Conservation (phyloP, 129 eudicot genomes). For the Chrysanthemum makinoi region DNA sequence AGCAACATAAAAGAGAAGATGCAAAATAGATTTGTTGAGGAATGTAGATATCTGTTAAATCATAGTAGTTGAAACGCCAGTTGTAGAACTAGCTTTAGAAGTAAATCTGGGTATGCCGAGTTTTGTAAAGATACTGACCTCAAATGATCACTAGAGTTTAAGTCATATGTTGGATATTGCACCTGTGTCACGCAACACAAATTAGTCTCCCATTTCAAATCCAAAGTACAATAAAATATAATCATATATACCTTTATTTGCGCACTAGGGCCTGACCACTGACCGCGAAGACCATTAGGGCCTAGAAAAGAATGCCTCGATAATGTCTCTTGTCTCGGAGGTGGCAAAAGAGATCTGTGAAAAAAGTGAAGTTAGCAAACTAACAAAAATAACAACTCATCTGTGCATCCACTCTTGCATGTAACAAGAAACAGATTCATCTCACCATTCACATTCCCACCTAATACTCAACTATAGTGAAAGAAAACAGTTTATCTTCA, state of each 20-base stretch:
- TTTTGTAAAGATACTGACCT: conserved; percentile 45
- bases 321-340: conserved; percentile 88
- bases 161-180: conserved; percentile 69
- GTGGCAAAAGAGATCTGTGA: conserved; percentile 76
- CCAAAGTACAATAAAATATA: conserved; percentile 18
- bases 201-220: conserved; percentile 6
- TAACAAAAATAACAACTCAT: no score
- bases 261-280: conserved; percentile 68
- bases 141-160: conserved; percentile 46
- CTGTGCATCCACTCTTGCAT: no score
- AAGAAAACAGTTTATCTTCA: no score
- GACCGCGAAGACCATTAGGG: conserved; percentile 78
- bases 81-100: background rate
- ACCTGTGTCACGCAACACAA: conserved; percentile 48
- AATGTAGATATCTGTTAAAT: background rate
- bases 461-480: no score
- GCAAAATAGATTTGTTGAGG: background rate
- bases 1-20: background rate
- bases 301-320: conserved; percentile 95
- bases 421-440: no score
- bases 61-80: background rate
- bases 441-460: no score
- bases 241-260: conserved; percentile 60
- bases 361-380: background rate
- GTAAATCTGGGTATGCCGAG: background rate